Evolutionary conservation across 1,284 basidiomycete species (phyloP).

Genomic region (Cutaneotrichosporon curvatum): DNA sequence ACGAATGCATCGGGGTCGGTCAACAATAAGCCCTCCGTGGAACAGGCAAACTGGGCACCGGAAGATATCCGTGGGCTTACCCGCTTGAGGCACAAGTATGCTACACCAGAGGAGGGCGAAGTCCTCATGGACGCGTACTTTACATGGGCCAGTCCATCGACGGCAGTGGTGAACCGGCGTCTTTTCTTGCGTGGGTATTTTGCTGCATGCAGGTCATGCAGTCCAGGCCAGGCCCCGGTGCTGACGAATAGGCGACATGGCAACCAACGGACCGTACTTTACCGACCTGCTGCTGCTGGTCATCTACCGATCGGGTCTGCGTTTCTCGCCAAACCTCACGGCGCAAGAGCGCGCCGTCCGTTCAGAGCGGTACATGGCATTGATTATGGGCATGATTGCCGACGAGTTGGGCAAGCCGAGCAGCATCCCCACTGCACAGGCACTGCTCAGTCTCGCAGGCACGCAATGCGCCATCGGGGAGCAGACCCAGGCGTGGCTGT

Average conservation of each 20-base stretch:
- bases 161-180: slow-evolving; percentile 12
- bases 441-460: slow-evolving; percentile 16
- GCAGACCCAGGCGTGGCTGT: slow-evolving; percentile 22
- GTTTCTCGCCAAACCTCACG: slow-evolving; percentile 18
- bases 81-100: slow-evolving; percentile 18
- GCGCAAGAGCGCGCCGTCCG: slow-evolving; percentile 15
- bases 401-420: slow-evolving; percentile 18
- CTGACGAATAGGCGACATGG: slow-evolving; percentile 19
- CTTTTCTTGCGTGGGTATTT: slow-evolving; percentile 21
- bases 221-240: not conserved
- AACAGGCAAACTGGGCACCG: slow-evolving; percentile 11
- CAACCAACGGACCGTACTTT: slow-evolving; percentile 19
- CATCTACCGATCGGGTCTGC: slow-evolving; percentile 17
- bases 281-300: slow-evolving; percentile 20
- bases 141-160: slow-evolving; percentile 16
- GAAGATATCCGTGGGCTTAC: slow-evolving; percentile 15
- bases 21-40: slow-evolving; percentile 2
- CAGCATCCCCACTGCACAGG: slow-evolving; percentile 14
- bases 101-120: slow-evolving; percentile 20
- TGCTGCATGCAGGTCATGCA: too few relatives aligned
- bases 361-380: slow-evolving; percentile 15
- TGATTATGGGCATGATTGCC: slow-evolving; percentile 17
- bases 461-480: slow-evolving; percentile 18
- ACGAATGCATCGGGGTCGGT: not conserved
- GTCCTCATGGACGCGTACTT: slow-evolving; percentile 19